Evolutionary conservation across 177 flowering plant genomes (phyloP).

Genomic region (Vitis hybrid): DNA sequence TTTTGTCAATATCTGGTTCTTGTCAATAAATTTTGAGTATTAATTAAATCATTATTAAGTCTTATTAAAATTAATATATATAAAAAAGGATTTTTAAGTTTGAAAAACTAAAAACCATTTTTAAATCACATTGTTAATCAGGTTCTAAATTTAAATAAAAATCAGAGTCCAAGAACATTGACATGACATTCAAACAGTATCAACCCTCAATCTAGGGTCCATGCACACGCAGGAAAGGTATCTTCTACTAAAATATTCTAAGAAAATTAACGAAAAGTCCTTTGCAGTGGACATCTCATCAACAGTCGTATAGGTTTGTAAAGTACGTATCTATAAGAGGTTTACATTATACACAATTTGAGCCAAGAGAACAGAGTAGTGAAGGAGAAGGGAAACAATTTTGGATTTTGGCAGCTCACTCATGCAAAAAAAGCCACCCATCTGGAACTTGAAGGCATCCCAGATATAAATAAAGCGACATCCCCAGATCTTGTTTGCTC

Average conservation of each 20-base stretch:
- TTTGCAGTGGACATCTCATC: not conserved
- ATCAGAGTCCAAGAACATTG: too few species aligned
- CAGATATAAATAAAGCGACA: not conserved
- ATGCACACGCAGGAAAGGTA: too few species aligned
- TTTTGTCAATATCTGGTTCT: too few species aligned
- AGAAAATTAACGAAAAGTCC: not conserved
- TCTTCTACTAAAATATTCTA: not conserved
- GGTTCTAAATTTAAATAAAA: too few species aligned
- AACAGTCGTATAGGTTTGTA: not conserved
- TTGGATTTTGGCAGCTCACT: not conserved
- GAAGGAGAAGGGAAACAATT: not conserved
- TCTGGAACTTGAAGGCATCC: not conserved
- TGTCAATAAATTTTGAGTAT: too few species aligned
- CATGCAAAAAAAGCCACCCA: not conserved
- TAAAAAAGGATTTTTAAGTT: too few species aligned
- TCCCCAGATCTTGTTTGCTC: not conserved
- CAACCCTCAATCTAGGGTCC: too few species aligned
- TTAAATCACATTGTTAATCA: too few species aligned
- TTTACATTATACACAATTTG: slow-evolving; percentile 1
- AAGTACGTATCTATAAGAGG: not conserved
- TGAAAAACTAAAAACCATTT: too few species aligned
- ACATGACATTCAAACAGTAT: too few species aligned
- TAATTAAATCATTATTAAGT: too few species aligned
- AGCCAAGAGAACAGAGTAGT: not conserved
- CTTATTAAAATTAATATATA: too few species aligned